A percentile compares a stretch with the other conserved stretches of the same genome.
Conservation (phyloP, 768 basidiomycete genomes). For the Rickenella mellea region DNA sequence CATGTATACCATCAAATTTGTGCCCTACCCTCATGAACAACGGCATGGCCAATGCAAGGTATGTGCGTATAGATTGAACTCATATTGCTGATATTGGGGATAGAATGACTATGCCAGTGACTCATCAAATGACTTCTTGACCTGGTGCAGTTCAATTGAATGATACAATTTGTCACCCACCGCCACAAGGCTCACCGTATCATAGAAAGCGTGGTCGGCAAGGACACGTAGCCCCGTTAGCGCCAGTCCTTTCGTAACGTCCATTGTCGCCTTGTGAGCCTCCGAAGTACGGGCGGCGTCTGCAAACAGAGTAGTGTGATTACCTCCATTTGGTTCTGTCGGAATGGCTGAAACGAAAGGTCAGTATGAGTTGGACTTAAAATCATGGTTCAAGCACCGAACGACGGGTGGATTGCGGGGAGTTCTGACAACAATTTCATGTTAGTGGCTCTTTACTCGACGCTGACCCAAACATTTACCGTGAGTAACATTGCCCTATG, state of each 20-base stretch:
- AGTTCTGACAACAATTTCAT: constrained; percentile 18
- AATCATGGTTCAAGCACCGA: background rate
- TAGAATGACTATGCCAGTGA: too few relatives aligned
- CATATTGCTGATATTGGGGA: too few relatives aligned
- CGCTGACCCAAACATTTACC: constrained; percentile 53
- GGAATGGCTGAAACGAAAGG: constrained; percentile 51
- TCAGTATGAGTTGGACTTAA: background rate
- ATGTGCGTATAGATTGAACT: too few relatives aligned
- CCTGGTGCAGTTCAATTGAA: too few relatives aligned
- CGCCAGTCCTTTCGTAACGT: constrained; percentile 64
- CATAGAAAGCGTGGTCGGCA: constrained; percentile 56
- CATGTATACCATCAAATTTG: too few relatives aligned
- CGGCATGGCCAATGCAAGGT: too few relatives aligned
- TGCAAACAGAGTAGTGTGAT: constrained; percentile 65
- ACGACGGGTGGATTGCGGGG: background rate
- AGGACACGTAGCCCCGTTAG: constrained; percentile 59
- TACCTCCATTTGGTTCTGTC: constrained; percentile 60
- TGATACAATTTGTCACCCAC: too few relatives aligned
- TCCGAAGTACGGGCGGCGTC: constrained; percentile 46
- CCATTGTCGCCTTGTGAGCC: constrained; percentile 59
- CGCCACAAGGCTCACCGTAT: constrained; percentile 43
- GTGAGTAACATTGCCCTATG: constrained; percentile 76
- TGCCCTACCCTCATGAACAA: too few relatives aligned
- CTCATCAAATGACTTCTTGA: too few relatives aligned
- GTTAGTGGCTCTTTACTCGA: constrained; percentile 42